Evolutionary conservation across 495 filamentous ascomycete species (phyloP), one percentile per base, ranked within the genome.

Genomic region (Friedmanniomyces simplex): DNA sequence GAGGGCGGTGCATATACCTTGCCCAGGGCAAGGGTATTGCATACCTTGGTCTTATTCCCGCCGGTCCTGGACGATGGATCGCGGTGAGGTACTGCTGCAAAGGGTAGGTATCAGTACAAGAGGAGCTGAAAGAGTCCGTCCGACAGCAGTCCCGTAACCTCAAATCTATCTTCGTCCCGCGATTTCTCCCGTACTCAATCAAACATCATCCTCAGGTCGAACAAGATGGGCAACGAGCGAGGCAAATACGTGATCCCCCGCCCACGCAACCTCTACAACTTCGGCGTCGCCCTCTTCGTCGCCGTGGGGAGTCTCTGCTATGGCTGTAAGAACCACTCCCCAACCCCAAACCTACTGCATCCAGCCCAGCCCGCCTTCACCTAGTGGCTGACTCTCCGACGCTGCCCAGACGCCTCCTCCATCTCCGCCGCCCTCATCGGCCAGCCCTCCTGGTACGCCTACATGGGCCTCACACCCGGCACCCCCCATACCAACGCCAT

Each of bases 401-500:
- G 22, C 20, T 34, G 4, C n/a, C 13, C 28, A 52, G 52, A 60
- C 42, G 57, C 57, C 12, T 58, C 55, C 21, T 59, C 60, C 18
- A 63, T 63, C 49, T 59, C 55, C 50, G 61, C 61, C 45, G 52
- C 61, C n/a, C 42, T 53, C 13, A 63, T 63, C 39, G 61, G 61
- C 45, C 36, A 47, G 49, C 61, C 51, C 21, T 52, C 45, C 26
- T 63, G 57, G 57, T 63, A 60, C 49, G 46, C 28, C 32, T 55
- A 60, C 50, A 60, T 63, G 52, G 39, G 22, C 21, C 52, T 54
- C 37, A 32, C 21, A 14, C 63, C 51, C 8, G 76, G 74, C 20
- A 77, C 78, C 48, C 63, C 60, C 21, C 69, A 68, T 20, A 79
- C 76, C 2, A 73, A 75, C 7, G 69, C 73, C 5, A 65, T 69